phyloP scores from a whole-genome alignment of 805 yeast genomes.

The Kuraishia molischiana region DNA sequence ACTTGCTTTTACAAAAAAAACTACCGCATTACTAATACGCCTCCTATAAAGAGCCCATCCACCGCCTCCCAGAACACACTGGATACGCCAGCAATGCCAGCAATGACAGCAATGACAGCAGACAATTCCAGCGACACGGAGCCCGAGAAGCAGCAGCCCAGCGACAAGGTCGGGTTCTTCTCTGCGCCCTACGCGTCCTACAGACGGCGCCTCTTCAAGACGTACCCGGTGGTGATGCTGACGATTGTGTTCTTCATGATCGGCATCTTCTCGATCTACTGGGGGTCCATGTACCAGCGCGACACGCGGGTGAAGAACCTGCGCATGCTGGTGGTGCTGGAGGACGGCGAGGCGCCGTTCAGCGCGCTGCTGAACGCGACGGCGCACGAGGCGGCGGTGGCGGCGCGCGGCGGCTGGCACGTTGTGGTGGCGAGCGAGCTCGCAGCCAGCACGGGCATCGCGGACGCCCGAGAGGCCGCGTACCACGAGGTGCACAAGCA shows the following conservation, averaged over 20 bases:
- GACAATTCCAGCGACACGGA: too few relatives aligned
- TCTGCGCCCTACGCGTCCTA: neutral
- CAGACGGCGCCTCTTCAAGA: slow-evolving; percentile 8
- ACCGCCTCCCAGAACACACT: too few relatives aligned
- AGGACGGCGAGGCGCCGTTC: slow-evolving; percentile 12
- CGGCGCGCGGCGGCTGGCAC: neutral
- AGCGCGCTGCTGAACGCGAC: neutral
- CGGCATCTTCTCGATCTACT: slow-evolving; percentile 31
- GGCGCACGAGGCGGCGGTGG: neutral
- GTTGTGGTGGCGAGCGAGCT: neutral
- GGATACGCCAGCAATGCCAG: too few relatives aligned
- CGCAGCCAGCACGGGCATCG: neutral
- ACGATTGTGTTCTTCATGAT: slow-evolving; percentile 26
- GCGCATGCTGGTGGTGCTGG: slow-evolving; percentile 28
- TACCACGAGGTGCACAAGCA: slow-evolving; percentile 31
- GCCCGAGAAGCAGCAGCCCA: neutral
- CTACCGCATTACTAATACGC: too few relatives aligned
- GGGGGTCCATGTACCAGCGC: slow-evolving; percentile 36
- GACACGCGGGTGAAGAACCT: slow-evolving; percentile 20
- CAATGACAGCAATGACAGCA: too few relatives aligned
- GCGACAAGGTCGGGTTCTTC: neutral
- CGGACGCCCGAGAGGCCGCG: neutral
- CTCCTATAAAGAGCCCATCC: too few relatives aligned
- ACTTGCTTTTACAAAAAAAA: too few relatives aligned
- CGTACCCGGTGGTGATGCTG: slow-evolving; percentile 9